Evolutionary conservation across 305 asterid species (phyloP).

Genomic region (Euphrasia arctica): DNA sequence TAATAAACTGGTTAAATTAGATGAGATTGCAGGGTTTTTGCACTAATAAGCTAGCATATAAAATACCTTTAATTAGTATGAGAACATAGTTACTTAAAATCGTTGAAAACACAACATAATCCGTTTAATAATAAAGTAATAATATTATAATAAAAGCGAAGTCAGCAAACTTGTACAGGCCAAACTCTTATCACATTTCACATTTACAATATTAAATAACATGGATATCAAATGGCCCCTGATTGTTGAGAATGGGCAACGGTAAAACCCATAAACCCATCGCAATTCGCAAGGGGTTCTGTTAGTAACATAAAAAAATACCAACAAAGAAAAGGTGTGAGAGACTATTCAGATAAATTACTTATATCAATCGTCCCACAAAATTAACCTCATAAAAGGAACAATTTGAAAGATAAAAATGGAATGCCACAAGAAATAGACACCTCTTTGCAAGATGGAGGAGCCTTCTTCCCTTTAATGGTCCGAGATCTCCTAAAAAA

Average conservation of each 20-base stretch:
- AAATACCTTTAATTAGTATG: not conserved
- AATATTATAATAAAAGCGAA: no score
- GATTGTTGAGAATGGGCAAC: no score
- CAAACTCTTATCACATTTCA: no score
- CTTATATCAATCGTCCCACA: not conserved
- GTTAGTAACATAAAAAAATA: constrained; percentile 3
- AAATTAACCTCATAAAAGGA: not conserved
- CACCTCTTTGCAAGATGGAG: constrained; percentile 92
- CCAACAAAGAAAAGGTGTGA: constrained; percentile 3
- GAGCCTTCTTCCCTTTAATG: constrained; percentile 74
- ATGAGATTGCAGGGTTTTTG: constrained; percentile 14
- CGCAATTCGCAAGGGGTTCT: no score
- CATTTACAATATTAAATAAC: no score
- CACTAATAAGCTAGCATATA: no score
- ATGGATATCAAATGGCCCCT: no score
- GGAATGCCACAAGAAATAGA: constrained; percentile 14
- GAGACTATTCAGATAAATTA: not conserved
- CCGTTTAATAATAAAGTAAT: no score
- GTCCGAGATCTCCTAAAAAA: constrained; percentile 78
- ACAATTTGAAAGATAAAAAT: not conserved
- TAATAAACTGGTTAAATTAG: constrained; percentile 17
- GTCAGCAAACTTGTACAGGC: no score
- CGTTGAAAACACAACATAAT: not conserved
- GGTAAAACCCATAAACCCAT: no score
- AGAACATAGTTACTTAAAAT: not conserved